Evolutionary conservation across 2,329 filamentous ascomycete species (phyloP), one percentile per base, ranked within the genome.

Genomic region (Pseudogymnoascus sp.): DNA sequence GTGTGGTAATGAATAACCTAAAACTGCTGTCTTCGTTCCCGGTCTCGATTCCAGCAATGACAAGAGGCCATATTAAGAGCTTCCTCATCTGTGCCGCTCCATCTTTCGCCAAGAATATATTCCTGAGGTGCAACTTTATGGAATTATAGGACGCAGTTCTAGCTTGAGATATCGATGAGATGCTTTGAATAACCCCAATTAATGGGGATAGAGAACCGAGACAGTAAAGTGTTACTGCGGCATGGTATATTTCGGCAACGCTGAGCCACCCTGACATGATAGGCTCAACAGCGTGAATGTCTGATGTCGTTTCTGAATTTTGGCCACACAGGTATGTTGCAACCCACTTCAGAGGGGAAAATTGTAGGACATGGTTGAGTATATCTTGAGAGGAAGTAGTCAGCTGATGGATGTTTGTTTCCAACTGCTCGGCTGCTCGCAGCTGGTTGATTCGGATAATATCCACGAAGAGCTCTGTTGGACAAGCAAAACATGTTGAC

Each of bases 1-100:
- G 50, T 21, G 26, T 13, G 2, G 26, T 7, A 56, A 56, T 33
- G 2, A 56, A 33, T 8, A 33, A 3, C 19, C n/a, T 56, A 14
- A 56, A 56, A 8, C 8, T 19, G 10, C 8, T 13, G 2, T 56
- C 50, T 1, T 33, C 26, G 11, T n/a, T 6, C 8, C 29, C 14
- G 7, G 26, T 33, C n/a, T 33, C 26, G 4, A 56, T 56, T 33
- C 50, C 50, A 5, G 50, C 50, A 19, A 56, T 56, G 29, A 56
- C 29, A 31, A 56, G 26, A 4, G 50, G 50, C 50, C 50, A 56
- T 56, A 56, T 33, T 56, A 56, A 56, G 29, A 56, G 50, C 50
- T 56, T 56, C 33, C n/a, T 56, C 50, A 56, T 56, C 8, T 56
- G 26, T 2, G 8, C n/a, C 6, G 4, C 19, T 21, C 21, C 50